Evolutionary conservation across 805 yeast genomes (phyloP).

Genomic region (Brettanomyces anomalus): DNA sequence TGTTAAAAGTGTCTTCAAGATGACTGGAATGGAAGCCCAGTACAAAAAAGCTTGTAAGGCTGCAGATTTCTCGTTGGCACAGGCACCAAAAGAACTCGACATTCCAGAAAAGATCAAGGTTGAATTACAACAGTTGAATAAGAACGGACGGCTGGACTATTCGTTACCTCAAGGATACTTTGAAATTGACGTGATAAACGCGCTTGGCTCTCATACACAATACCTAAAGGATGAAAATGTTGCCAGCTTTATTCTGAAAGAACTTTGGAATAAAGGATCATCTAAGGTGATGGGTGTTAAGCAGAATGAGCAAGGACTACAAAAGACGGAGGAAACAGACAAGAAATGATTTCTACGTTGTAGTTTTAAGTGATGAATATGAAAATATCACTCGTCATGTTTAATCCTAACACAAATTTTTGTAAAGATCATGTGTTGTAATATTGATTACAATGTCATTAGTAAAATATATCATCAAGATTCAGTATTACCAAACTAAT

Average conservation of each 20-base stretch:
- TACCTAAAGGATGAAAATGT: constrained; percentile 84
- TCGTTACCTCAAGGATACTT: constrained; percentile 68
- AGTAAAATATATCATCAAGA: no score
- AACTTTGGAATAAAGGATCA: constrained; percentile 28
- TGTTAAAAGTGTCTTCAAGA: constrained; percentile 11
- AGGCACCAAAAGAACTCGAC: constrained; percentile 6
- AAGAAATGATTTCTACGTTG: not conserved
- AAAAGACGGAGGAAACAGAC: not conserved
- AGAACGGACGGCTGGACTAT: constrained; percentile 76
- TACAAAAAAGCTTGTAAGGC: constrained; percentile 4
- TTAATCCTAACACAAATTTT: no score
- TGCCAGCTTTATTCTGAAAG: constrained; percentile 66
- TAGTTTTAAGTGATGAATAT: no score
- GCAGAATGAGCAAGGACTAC: not conserved
- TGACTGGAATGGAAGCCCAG: constrained; percentile 11
- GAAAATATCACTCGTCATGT: no score
- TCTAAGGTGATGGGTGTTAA: not conserved
- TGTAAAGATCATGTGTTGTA: no score
- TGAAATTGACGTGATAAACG: constrained; percentile 71
- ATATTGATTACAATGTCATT: no score
- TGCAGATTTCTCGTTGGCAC: not conserved
- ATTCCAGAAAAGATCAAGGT: constrained; percentile 24
- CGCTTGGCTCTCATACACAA: constrained; percentile 80
- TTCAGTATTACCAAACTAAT: no score
- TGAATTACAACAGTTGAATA: constrained; percentile 42